These are phyloP conservation scores for Plantago major DNA, from an alignment of 257 asterid genomes.

Conservation along the genomic window DNA sequence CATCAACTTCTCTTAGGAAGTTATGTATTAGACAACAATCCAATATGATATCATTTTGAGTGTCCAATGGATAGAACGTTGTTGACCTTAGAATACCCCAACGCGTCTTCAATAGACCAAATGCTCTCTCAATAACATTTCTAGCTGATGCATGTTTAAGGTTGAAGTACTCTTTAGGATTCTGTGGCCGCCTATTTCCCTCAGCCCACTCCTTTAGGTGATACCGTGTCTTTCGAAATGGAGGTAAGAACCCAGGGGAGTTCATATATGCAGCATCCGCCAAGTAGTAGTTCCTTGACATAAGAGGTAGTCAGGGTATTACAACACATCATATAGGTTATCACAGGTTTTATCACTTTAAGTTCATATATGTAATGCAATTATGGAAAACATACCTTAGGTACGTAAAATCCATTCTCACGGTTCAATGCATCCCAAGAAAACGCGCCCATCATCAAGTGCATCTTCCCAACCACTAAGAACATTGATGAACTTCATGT, in stretches of 20 bases:
- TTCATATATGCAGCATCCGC: neutral
- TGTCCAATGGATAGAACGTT: too few relatives aligned
- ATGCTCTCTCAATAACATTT: neutral
- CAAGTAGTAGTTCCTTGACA: neutral
- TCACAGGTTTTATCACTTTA: neutral
- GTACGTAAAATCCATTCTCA: neutral
- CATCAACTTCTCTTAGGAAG: too few relatives aligned
- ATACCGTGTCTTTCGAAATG: neutral
- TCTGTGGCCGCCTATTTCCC: neutral
- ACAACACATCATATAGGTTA: neutral
- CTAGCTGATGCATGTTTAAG: neutral
- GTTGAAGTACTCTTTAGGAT: neutral
- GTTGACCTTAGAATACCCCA: neutral
- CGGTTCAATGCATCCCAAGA: neutral
- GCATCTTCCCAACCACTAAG: constrained; percentile 2
- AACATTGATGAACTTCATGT: neutral
- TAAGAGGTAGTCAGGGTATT: neutral
- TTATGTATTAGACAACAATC: too few relatives aligned
- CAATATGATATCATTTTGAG: too few relatives aligned
- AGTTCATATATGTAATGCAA: neutral
- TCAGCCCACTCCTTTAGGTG: neutral
- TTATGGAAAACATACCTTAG: neutral
- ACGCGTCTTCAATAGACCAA: neutral
- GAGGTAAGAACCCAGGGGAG: neutral
- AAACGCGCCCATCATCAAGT: neutral